phyloP scores from a whole-genome alignment of 805 yeast species.

The Wickerhamomyces mucosus region DNA sequence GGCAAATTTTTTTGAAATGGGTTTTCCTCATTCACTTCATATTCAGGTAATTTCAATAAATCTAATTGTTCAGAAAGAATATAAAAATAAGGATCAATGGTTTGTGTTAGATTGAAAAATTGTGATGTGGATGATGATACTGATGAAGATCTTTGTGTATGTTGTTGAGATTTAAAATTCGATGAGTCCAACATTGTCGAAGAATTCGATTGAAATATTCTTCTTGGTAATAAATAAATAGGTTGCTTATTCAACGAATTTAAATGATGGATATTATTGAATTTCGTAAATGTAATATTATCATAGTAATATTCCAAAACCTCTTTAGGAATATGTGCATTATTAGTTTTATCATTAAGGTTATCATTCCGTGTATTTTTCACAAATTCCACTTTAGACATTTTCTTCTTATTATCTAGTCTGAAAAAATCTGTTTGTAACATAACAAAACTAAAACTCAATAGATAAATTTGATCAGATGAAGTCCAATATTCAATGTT shows the following conservation, averaged over 20 bases:
- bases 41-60: slow-evolving; percentile 14
- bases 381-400: slow-evolving; percentile 55
- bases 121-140: slow-evolving; percentile 18
- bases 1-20: slow-evolving; percentile 7
- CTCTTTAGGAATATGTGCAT: slow-evolving; percentile 26
- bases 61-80: slow-evolving; percentile 21
- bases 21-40: slow-evolving; percentile 3
- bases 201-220: slow-evolving; percentile 16
- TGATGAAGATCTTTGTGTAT: slow-evolving; percentile 10
- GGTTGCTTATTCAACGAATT: slow-evolving; percentile 5
- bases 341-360: slow-evolving; percentile 13
- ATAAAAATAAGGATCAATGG: slow-evolving; percentile 28
- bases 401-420: slow-evolving; percentile 54
- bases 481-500: slow-evolving; percentile 21
- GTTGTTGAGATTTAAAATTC: slow-evolving; percentile 5
- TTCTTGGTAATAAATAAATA: slow-evolving; percentile 12
- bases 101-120: slow-evolving; percentile 9
- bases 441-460: slow-evolving; percentile 57
- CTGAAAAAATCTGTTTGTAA: slow-evolving; percentile 70
- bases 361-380: slow-evolving; percentile 31
- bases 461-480: slow-evolving; percentile 48
- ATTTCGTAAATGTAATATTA: slow-evolving; percentile 53
- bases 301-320: slow-evolving; percentile 52
- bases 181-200: slow-evolving; percentile 6
- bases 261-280: slow-evolving; percentile 34